Base-by-base conservation (phyloP, 2,329 filamentous ascomycete genomes). In the Epichloe hybrida region DNA sequence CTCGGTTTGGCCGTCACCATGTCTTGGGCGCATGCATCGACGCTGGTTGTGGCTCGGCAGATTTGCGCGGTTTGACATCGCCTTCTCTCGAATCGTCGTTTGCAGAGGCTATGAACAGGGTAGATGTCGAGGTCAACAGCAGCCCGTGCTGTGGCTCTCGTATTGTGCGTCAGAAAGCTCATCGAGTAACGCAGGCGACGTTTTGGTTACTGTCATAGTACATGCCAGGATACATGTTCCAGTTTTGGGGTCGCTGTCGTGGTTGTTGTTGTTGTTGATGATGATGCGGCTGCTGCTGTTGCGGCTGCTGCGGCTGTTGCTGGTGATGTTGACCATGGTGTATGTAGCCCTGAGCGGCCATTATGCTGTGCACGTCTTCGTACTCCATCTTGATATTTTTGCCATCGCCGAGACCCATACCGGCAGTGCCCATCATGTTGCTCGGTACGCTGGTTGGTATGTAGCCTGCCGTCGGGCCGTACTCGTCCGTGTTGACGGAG, bases 401-500 rank as follows among this genome's bases (percentile, higher is more conserved):
- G 41, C 57, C 57, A 54, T 60, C 59, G 55, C 54, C 57, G 15
- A 61, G 56, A 5, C 62, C 66, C 13, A 48, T 39, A 17, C 40
- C 37, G 38, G 31, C 27, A 13, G 42, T 23, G 4, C 51, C 43
- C 45, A 74, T 62, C 60, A 76, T 69, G 41, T 67, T 64, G 20
- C 69, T 60, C 15, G 73, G 72, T 20, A 73, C 68, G 55, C 72
- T 75, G 23, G 72, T 73, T 8, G 73, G 71, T 52, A 75, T 72
- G 59, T 75, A 77, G 54, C 57, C 64, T 31, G 59, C 57, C 46
- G 50, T 55, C 49, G 59, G 61, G 52, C 63, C 67, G 59, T 73
- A 75, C 47, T 77, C 74, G 47, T 76, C 72, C 46, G 68, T 66
- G 48, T 66, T 66, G 43, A 66, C 68, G 2, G 74, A 74, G 2